Evolutionary conservation across 768 basidiomycete species (phyloP).

Genomic region (Cyathus striatus): DNA sequence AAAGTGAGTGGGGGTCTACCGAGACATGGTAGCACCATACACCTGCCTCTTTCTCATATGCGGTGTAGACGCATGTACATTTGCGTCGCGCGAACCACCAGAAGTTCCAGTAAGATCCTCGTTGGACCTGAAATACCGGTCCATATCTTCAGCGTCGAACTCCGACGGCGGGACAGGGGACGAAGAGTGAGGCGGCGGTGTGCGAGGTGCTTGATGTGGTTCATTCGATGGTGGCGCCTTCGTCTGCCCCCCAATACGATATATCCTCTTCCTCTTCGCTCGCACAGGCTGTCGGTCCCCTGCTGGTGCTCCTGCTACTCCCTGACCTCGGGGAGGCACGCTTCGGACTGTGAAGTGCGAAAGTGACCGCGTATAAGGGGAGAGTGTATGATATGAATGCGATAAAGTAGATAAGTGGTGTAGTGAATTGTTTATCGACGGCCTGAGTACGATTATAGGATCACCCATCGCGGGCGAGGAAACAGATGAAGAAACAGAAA

Average conservation of each 20-base stretch:
- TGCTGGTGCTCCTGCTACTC: conserved; percentile 24
- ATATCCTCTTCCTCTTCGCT: conserved; percentile 72
- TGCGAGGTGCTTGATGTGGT: conserved; percentile 6
- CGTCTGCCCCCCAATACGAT: conserved; percentile 47
- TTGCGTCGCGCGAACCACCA: not conserved
- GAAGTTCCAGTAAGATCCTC: not conserved
- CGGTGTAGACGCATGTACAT: not conserved
- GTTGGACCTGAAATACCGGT: conserved; percentile 47
- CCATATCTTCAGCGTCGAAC: conserved; percentile 42
- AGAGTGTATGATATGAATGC: conserved; percentile 88
- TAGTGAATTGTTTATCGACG: conserved; percentile 62
- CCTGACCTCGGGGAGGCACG: conserved; percentile 57
- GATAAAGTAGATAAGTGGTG: conserved; percentile 85
- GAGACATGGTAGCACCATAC: too few relatives aligned
- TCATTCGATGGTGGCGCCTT: not conserved
- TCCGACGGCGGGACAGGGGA: conserved; percentile 10
- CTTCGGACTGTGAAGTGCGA: conserved; percentile 92
- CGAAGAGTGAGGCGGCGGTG: conserved; percentile 8
- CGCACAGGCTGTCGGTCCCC: conserved; percentile 55
- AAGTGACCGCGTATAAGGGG: conserved; percentile 86
- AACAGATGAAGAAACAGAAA: conserved; percentile 29
- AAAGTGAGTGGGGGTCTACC: too few relatives aligned
- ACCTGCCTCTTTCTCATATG: too few relatives aligned
- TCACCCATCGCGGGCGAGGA: conserved; percentile 20
- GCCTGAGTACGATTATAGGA: conserved; percentile 60